Percentiles rank a stretch among this genome's conserved stretches.
phyloP scores from a whole-genome alignment of 331 rosid genomes.

The Telfairia occidentalis region DNA sequence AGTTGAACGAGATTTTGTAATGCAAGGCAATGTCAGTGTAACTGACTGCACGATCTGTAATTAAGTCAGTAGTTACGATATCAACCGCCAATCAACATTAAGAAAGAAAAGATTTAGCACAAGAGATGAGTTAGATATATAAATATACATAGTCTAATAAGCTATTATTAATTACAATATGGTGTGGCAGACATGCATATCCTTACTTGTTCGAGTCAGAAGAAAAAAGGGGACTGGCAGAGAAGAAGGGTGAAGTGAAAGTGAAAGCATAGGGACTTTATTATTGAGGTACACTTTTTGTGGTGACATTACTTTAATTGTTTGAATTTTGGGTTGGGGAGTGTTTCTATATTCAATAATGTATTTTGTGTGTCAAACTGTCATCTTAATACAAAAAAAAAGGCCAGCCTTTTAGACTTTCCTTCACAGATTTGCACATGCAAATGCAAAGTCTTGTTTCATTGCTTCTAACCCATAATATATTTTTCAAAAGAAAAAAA shows the following conservation, averaged over 20 bases:
- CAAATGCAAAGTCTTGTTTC: not conserved
- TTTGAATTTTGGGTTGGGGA: not conserved
- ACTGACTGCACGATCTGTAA: no score
- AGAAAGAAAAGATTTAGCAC: no score
- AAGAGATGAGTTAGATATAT: no score
- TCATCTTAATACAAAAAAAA: no score
- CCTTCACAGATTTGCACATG: not conserved
- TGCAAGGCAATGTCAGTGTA: no score
- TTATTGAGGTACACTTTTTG: not conserved
- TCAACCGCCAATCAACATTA: no score
- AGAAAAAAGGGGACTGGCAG: not conserved
- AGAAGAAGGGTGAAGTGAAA: not conserved
- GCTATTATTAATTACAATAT: no score
- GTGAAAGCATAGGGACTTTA: not conserved
- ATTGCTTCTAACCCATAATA: not conserved
- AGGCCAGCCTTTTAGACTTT: not conserved
- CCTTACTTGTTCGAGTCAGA: not conserved
- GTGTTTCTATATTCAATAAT: not conserved
- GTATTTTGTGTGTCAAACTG: not conserved
- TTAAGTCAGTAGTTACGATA: no score
- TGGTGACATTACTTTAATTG: not conserved
- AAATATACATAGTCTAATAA: no score
- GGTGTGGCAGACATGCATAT: no score
- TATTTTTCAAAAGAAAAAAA: no score
- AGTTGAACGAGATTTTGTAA: no score